These are phyloP conservation scores for Fusarium proliferatum DNA, from an alignment of 2,329 filamentous ascomycete genomes.

Conservation along the genomic window DNA sequence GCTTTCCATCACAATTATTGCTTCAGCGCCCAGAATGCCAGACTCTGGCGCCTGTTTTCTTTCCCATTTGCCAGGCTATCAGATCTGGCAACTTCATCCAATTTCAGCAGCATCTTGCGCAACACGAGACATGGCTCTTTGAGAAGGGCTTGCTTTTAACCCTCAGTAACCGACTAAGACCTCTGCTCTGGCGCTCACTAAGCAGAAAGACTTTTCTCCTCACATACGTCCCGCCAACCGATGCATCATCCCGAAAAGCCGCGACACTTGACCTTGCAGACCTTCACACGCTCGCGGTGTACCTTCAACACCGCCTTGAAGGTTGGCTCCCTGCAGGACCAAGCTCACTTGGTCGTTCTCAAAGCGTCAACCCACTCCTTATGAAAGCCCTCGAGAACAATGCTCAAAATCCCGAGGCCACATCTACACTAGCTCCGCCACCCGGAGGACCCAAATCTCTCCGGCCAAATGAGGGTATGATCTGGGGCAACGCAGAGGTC, in stretches of 20 bases:
- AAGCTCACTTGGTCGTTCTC: constrained; percentile 49
- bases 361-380: constrained; percentile 63
- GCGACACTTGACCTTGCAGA: constrained; percentile 80
- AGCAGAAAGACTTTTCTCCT: constrained; percentile 82
- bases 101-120: constrained; percentile 76
- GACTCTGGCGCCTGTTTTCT: constrained; percentile 73
- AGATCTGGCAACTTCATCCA: constrained; percentile 77
- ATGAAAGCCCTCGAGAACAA: constrained; percentile 64
- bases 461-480: constrained; percentile 67
- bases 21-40: constrained; percentile 73
- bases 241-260: constrained; percentile 68
- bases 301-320: constrained; percentile 72
- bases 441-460: constrained; percentile 60
- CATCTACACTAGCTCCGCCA: constrained; percentile 60
- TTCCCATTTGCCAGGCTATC: constrained; percentile 78
- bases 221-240: constrained; percentile 75
- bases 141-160: constrained; percentile 80
- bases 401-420: constrained; percentile 47
- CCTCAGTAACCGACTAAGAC: constrained; percentile 80
- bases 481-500: constrained; percentile 72
- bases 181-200: constrained; percentile 86
- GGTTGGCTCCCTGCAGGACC: constrained; percentile 61
- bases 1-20: constrained; percentile 77
- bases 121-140: constrained; percentile 78
- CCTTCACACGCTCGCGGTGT: constrained; percentile 71